Evolutionary conservation across 2,329 filamentous ascomycete species (phyloP).

Genomic region (Pseudogymnoascus sp.): DNA sequence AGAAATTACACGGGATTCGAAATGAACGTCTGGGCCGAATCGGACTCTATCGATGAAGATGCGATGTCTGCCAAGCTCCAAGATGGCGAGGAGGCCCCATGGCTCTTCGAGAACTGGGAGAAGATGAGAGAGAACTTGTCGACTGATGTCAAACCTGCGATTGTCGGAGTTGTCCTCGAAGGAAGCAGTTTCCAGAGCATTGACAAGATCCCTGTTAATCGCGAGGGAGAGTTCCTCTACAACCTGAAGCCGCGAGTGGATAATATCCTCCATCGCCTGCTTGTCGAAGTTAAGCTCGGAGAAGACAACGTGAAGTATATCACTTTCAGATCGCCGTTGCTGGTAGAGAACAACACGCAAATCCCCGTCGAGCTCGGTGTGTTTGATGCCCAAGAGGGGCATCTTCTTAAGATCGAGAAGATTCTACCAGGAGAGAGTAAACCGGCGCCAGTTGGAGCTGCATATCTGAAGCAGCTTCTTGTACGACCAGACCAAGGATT

Average conservation of each 20-base stretch:
- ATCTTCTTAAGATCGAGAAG: conserved; percentile 96
- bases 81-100: conserved; percentile 87
- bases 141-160: conserved; percentile 71
- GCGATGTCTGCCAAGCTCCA: conserved; percentile 68
- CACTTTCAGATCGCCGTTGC: conserved; percentile 82
- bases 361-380: conserved; percentile 92
- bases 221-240: conserved; percentile 92
- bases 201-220: conserved; percentile 79
- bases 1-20: conserved; percentile 95
- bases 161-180: conserved; percentile 78
- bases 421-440: conserved; percentile 85
- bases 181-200: conserved; percentile 91
- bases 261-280: conserved; percentile 75
- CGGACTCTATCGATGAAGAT: conserved; percentile 51
- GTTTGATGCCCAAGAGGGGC: conserved; percentile 78
- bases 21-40: conserved; percentile 70
- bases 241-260: conserved; percentile 82
- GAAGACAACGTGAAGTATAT: conserved; percentile 97
- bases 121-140: conserved; percentile 91
- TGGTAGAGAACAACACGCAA: conserved; percentile 94
- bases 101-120: conserved; percentile 95
- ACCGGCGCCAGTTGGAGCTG: conserved; percentile 86
- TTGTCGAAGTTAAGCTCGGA: conserved; percentile 89
- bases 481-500: conserved; percentile 92
- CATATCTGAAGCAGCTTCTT: conserved; percentile 80